Evolutionary conservation across 169 alveolate genomes (phyloP), one percentile per base, ranked within the genome.

Genomic region (Cryptosporidium parvum): DNA sequence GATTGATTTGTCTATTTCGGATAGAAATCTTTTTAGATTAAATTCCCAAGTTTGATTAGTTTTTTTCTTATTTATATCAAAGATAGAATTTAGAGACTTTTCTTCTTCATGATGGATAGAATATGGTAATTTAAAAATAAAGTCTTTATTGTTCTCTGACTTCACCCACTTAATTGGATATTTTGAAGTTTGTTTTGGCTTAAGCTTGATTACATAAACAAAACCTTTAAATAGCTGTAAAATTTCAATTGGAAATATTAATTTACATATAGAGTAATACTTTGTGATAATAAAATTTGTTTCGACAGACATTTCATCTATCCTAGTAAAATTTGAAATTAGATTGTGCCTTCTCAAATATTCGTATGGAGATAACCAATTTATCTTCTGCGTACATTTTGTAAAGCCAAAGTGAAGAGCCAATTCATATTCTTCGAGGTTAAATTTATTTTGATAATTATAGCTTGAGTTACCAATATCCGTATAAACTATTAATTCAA

Each of bases 351-450:
- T 14, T 59, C 62, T 80, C 65, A 39, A 45, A 16, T 61, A 80
- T 10, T 61, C 18, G 23, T 61, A 45, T 42, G 89, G 89, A 61
- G 89, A 80, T 14, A 21, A 9, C 89, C 89, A 80, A 5, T 44
- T 61, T 4, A 59, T 80, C 3, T 80, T 5, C 8, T 80, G 44
- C 1, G 35, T 37, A 23, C 75, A 37, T 31, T 65, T 80, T 14
- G 75, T 59, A 80, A 80, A 67, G 7, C 89, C 89, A 42, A 80
- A 80, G 62, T 80, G 89, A 31, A 80, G 68, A 18, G 44, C 44
- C 37, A 80, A 29, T 42, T 80, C 89, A 37, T 21, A 80, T 26
- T 80, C 75, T 31, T 65, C 35, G 39, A 5, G 9, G 10, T 0
- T n/a, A 53, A 51, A 21, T 48, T 67, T 3, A 42, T n/a, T 80